These are phyloP conservation scores for Naegleria fowleri DNA, from an alignment of 208 protist genomes.

Conservation along the genomic window DNA sequence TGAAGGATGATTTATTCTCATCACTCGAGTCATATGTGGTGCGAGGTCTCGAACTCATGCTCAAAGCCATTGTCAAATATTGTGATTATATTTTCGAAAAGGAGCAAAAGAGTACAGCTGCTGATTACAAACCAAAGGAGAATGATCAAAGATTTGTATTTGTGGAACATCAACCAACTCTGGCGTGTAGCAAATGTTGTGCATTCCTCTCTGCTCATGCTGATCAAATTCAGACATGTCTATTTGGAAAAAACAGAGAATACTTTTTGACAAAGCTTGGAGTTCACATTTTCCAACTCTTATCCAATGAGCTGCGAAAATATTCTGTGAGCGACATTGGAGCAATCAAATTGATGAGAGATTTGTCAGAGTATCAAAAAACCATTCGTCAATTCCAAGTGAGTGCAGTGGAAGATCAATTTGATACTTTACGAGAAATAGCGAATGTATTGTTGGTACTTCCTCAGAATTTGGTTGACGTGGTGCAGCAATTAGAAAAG, in stretches of 20 bases:
- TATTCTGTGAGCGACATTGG: neutral
- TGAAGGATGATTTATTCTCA: neutral
- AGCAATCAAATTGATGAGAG: slow-evolving; percentile 19
- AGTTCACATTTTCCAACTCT: neutral
- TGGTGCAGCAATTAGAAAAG: neutral
- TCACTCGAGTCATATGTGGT: neutral
- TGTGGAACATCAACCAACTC: neutral
- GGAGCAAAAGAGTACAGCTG: neutral
- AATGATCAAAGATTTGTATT: neutral
- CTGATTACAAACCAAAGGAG: slow-evolving; percentile 4
- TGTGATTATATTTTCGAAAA: neutral
- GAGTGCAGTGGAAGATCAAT: neutral
- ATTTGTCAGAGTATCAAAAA: slow-evolving; percentile 20
- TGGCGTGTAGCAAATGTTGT: neutral
- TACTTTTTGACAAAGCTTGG: slow-evolving; percentile 4
- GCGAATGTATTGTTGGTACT: neutral
- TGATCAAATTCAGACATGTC: neutral
- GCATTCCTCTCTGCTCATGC: neutral
- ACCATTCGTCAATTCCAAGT: neutral
- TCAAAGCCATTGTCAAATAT: neutral
- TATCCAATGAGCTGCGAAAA: neutral
- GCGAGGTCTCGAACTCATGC: neutral
- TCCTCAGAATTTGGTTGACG: neutral
- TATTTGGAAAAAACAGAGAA: slow-evolving; percentile 18
- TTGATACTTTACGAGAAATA: neutral